Percentiles rank a stretch among this genome's conserved stretches.
Conservation (phyloP, 2,329 filamentous ascomycete genomes). For the Pochonia chlamydosporia region DNA sequence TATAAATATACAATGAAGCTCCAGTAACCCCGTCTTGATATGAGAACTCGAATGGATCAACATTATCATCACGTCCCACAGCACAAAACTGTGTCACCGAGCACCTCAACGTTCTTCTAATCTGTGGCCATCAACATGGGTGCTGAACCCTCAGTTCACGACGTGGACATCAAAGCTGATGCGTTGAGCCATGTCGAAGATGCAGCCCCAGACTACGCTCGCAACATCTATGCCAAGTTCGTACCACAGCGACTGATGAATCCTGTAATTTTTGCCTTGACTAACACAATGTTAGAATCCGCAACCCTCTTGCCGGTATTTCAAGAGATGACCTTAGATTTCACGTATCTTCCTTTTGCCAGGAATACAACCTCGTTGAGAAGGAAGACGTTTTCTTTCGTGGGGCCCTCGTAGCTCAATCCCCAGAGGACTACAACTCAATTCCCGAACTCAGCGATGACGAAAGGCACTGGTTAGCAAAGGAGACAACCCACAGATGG, state of each 20-base stretch:
- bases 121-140: no score
- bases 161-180: slow-evolving; percentile 17
- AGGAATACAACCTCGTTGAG: slow-evolving; percentile 19
- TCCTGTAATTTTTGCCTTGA: not conserved
- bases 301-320: slow-evolving; percentile 20
- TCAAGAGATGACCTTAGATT: slow-evolving; percentile 14
- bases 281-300: slow-evolving; percentile 14
- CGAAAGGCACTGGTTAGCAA: slow-evolving; percentile 16
- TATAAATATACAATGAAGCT: no score
- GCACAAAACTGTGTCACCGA: no score
- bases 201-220: slow-evolving; percentile 15
- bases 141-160: no score
- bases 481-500: slow-evolving; percentile 23
- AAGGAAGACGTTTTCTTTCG: slow-evolving; percentile 20
- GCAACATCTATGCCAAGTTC: slow-evolving; percentile 26
- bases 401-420: slow-evolving; percentile 23
- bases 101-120: no score
- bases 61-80: no score
- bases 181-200: slow-evolving; percentile 15
- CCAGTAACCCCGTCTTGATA: no score
- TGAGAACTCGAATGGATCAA: no score
- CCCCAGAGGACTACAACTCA: slow-evolving; percentile 12
- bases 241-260: not conserved
- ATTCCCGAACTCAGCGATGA: slow-evolving; percentile 18
- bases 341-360: slow-evolving; percentile 19